These are phyloP conservation scores for Cryphonectria radicalis DNA, from an alignment of 2,329 filamentous ascomycete species.

Conservation along the genomic window DNA sequence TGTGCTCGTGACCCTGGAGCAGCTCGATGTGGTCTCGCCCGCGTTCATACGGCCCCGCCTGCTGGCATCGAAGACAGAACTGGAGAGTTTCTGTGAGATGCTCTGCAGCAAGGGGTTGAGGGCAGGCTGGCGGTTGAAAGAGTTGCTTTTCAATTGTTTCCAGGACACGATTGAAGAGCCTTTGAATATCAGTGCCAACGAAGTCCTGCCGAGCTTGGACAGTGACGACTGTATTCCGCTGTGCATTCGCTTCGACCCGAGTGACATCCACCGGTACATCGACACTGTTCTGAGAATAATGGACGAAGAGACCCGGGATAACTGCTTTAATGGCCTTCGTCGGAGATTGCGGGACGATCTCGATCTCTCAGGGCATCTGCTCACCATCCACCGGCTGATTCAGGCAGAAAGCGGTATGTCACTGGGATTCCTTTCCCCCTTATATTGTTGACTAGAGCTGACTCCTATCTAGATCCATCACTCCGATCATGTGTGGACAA, in stretches of 20 bases:
- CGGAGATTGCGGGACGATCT: slow-evolving; percentile 37
- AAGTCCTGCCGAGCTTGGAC: slow-evolving; percentile 2
- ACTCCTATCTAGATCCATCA: slow-evolving; percentile 15
- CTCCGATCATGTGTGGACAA: slow-evolving; percentile 20
- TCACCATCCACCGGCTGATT: slow-evolving; percentile 48
- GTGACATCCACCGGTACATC: slow-evolving; percentile 37
- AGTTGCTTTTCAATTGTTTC: slow-evolving; percentile 47
- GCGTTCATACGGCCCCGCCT: slow-evolving; percentile 27
- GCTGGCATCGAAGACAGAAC: slow-evolving; percentile 13
- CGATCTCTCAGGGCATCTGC: slow-evolving; percentile 45
- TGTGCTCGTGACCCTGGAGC: slow-evolving; percentile 18
- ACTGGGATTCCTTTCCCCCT: background rate
- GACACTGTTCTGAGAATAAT: slow-evolving; percentile 33
- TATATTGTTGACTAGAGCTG: background rate
- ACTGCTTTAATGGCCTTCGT: slow-evolving; percentile 46
- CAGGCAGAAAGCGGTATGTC: slow-evolving; percentile 34
- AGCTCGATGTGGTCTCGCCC: slow-evolving; percentile 31
- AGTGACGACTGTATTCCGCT: slow-evolving; percentile 32
- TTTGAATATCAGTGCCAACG: slow-evolving; percentile 35
- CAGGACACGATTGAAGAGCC: slow-evolving; percentile 38
- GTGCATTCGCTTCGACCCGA: slow-evolving; percentile 39
- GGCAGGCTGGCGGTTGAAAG: slow-evolving; percentile 51
- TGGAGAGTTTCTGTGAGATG: slow-evolving; percentile 31
- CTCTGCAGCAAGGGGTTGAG: slow-evolving; percentile 31
- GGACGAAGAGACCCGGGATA: slow-evolving; percentile 38